Percentiles rank a stretch among this genome's conserved stretches.
Evolutionary conservation across 2,329 filamentous ascomycete species (phyloP).

Genomic region (Xylariaceae sp.): DNA sequence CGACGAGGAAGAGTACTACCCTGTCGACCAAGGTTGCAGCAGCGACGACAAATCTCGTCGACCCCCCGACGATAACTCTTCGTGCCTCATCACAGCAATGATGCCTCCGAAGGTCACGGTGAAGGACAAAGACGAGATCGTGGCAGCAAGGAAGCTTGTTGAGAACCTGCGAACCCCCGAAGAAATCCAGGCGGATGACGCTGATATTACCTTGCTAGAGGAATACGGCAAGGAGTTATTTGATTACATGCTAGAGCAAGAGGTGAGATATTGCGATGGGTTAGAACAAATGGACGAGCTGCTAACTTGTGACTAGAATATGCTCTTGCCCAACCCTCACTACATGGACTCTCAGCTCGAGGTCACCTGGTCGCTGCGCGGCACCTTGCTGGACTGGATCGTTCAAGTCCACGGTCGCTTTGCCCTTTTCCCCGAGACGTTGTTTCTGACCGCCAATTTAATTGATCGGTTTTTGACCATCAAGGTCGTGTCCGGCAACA

Average conservation of each 20-base stretch:
- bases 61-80: conserved; percentile 63
- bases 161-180: conserved; percentile 60
- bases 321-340: conserved; percentile 78
- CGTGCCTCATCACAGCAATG: conserved; percentile 43
- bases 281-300: background rate
- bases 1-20: conserved; percentile 62
- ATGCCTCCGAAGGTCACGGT: conserved; percentile 68
- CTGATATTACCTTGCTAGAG: conserved; percentile 95
- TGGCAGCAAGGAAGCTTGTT: conserved; percentile 58
- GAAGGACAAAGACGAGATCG: conserved; percentile 67
- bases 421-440: conserved; percentile 82
- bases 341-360: conserved; percentile 99
- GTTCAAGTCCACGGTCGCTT: conserved; percentile 95
- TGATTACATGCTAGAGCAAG: conserved; percentile 79
- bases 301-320: conserved; percentile 46
- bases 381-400: conserved; percentile 96
- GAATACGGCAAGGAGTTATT: conserved; percentile 98
- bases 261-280: conserved; percentile 52
- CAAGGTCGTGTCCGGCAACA: conserved; percentile 92
- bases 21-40: conserved; percentile 65
- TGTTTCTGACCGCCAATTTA: conserved; percentile 94
- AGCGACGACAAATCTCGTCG: conserved; percentile 71
- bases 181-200: conserved; percentile 81
- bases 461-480: conserved; percentile 92
- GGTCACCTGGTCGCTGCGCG: conserved; percentile 98